phyloP scores from a whole-genome alignment of 106 monocot species.

The Dendrobium catenatum region DNA sequence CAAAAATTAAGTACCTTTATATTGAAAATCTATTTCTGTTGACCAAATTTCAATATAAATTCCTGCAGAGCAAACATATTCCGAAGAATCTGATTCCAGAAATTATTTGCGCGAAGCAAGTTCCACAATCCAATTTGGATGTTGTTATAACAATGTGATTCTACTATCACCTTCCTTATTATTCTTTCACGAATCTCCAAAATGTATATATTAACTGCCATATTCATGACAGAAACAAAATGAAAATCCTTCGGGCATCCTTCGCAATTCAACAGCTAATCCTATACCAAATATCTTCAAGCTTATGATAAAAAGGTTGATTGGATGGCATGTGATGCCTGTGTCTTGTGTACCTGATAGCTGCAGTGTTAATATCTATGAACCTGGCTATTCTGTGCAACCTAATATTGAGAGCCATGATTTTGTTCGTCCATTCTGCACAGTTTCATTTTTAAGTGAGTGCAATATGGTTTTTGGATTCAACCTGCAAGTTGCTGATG shows the following conservation, averaged over 20 bases:
- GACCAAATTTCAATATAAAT: not conserved
- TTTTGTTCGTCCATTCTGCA: constrained; percentile 78
- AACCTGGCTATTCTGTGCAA: constrained; percentile 72
- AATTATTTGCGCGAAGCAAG: constrained; percentile 22
- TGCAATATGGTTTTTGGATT: constrained; percentile 77
- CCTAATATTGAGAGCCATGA: constrained; percentile 87
- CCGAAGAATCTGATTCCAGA: not conserved
- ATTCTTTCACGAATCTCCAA: not conserved
- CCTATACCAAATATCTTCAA: constrained; percentile 81
- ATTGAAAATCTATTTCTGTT: not conserved
- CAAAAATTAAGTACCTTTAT: not conserved
- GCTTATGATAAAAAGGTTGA: constrained; percentile 65
- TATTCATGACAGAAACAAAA: constrained; percentile 53
- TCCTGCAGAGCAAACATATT: constrained; percentile 23
- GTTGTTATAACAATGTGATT: constrained; percentile 22
- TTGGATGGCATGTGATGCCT: constrained; percentile 78
- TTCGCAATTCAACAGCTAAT: constrained; percentile 35
- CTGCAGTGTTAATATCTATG: constrained; percentile 88
- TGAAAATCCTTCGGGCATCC: constrained; percentile 73
- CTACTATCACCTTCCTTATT: constrained; percentile 5
- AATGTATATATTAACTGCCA: not conserved
- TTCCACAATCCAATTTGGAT: constrained; percentile 26
- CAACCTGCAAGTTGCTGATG: constrained; percentile 26
- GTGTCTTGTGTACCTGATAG: constrained; percentile 70
- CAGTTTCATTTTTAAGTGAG: constrained; percentile 70